Evolutionary conservation across 805 yeast species (phyloP).

Genomic region (Saitoella complicata): DNA sequence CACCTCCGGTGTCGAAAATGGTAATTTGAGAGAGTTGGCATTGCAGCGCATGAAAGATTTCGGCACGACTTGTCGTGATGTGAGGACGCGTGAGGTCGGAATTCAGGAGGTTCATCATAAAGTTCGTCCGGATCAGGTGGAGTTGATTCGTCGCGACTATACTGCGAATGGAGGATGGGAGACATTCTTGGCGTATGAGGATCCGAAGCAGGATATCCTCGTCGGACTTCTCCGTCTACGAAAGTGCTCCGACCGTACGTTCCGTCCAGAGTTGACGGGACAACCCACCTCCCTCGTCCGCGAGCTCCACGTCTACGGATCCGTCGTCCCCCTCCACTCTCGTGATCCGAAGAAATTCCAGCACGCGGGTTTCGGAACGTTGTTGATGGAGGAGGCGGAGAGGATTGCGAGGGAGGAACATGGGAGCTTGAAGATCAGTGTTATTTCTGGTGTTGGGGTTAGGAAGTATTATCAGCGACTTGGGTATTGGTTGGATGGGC

Average conservation of each 20-base stretch:
- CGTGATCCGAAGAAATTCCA: constrained; percentile 96
- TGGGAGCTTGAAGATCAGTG: constrained; percentile 79
- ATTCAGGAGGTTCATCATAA: constrained; percentile 96
- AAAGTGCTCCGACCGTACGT: constrained; percentile 74
- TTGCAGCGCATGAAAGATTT: constrained; percentile 96
- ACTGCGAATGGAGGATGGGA: constrained; percentile 99
- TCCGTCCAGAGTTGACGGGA: constrained; percentile 65
- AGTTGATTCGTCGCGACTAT: constrained; percentile 84
- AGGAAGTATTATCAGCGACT: constrained; percentile 85
- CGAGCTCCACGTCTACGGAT: constrained; percentile 92
- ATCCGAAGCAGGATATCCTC: constrained; percentile 87
- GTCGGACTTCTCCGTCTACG: constrained; percentile 81
- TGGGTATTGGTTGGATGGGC: constrained; percentile 89
- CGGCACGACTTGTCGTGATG: constrained; percentile 90
- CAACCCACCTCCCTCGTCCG: constrained; percentile 91
- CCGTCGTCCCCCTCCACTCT: constrained; percentile 90
- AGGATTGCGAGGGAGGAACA: constrained; percentile 91
- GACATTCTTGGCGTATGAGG: constrained; percentile 88
- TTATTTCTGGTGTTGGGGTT: constrained; percentile 94
- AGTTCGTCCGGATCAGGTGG: constrained; percentile 93
- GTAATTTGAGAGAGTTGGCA: constrained; percentile 88
- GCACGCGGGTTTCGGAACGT: constrained; percentile 97
- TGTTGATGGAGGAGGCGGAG: constrained; percentile 96
- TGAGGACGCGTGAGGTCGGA: constrained; percentile 95
- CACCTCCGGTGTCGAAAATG: constrained; percentile 94